Evolutionary conservation across 1,139 yeast genomes (phyloP).

Genomic region (Pichia inconspicua): DNA sequence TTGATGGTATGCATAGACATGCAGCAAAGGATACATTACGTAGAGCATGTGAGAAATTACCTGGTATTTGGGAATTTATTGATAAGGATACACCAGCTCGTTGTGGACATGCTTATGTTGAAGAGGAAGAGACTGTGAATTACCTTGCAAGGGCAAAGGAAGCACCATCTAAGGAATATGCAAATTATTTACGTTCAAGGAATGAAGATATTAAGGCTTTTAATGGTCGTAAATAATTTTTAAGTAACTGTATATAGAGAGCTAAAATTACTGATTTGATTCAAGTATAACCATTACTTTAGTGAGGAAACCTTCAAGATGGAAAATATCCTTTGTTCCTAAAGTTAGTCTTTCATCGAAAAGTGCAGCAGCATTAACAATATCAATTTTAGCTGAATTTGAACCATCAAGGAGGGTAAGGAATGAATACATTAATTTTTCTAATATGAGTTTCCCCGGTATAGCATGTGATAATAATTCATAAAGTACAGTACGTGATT

Average conservation of each 20-base stretch:
- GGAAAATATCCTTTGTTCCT: slow-evolving; percentile 87
- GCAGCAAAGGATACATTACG: slow-evolving; percentile 89
- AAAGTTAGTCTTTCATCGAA: slow-evolving; percentile 84
- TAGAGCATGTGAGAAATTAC: slow-evolving; percentile 86
- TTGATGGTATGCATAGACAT: slow-evolving; percentile 77
- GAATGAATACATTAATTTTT: slow-evolving; percentile 55
- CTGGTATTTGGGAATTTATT: slow-evolving; percentile 86
- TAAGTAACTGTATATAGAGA: not conserved
- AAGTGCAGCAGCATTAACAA: slow-evolving; percentile 62
- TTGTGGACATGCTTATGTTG: slow-evolving; percentile 54
- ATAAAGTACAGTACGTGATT: slow-evolving; percentile 67
- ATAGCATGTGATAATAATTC: slow-evolving; percentile 89
- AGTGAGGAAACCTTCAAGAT: slow-evolving; percentile 90
- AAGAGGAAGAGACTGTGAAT: slow-evolving; percentile 40
- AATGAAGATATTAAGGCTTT: slow-evolving; percentile 29
- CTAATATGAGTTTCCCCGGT: slow-evolving; percentile 73
- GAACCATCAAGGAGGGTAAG: slow-evolving; percentile 35
- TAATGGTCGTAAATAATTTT: slow-evolving; percentile 23
- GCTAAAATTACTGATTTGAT: slow-evolving; percentile 14
- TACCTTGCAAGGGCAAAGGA: slow-evolving; percentile 46
- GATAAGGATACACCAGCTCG: slow-evolving; percentile 59
- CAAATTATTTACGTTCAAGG: slow-evolving; percentile 30
- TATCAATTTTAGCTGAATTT: slow-evolving; percentile 20
- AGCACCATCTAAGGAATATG: slow-evolving; percentile 53
- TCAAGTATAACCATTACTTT: slow-evolving; percentile 66